Evolutionary conservation across 2,329 filamentous ascomycete species (phyloP), one percentile per base, ranked within the genome.

Genomic region (Beauveria sp.): DNA sequence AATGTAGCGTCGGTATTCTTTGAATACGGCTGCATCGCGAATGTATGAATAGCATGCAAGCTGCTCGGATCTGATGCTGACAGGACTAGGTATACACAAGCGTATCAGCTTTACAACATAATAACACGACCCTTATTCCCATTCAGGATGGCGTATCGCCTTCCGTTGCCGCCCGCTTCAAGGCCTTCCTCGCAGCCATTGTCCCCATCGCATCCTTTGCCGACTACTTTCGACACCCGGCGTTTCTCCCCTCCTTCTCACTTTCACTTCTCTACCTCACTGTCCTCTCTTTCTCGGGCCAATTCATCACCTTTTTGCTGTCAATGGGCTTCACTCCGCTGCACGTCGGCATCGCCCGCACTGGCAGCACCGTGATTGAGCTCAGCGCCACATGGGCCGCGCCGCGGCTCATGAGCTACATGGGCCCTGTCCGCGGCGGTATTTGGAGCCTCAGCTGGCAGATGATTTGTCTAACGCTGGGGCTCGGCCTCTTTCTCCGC

Each of bases 401-500:
- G 0, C 86, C 86, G 0, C 72, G 74, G 59, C 68, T 87, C 16
- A 85, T 85, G 77, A 66, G 66, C 2, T 73, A 71, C 44, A 80
- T 87, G 44, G 84, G 85, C 0, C 74, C 80, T 1, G 76, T 90
- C 8, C 76, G 89, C n/a, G 79, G 82, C 0, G 89, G 88, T 0
- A 77, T 91, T 3, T 92, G 89, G 89, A 85, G 84, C 64, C 69
- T 87, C 10, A 85, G 81, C 60, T 89, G 85, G 82, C 87, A 91
- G 68, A 75, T 87, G n/a, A 61, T 76, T 3, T 85, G 80, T 65
- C 73, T 86, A 5, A 75, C 74, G 1, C 74, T 70, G 0, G 82
- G 77, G 0, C 70, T 79, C 3, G 66, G 68, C 2, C 69, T 76
- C 20, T 83, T 82, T 65, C 76, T 76, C 63, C 57, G n/a, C 18